Percentiles rank a stretch among this genome's conserved stretches.
Conservation (phyloP, 139 green algal genomes). For the Medakamo hakoo region DNA sequence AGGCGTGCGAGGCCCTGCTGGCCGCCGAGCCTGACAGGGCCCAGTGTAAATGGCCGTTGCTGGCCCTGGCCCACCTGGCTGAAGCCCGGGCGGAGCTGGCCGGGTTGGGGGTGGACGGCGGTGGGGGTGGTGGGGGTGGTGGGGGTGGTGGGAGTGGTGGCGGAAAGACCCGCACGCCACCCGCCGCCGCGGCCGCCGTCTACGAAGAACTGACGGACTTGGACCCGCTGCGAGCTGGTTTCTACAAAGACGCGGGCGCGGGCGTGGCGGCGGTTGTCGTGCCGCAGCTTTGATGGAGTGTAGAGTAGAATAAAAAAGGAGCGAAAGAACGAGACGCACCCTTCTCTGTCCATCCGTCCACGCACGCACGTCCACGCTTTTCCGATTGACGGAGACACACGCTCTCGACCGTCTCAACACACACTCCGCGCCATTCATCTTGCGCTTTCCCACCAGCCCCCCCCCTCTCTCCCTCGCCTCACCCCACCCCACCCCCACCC, state of each 20-base stretch:
- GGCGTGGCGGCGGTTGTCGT: neutral
- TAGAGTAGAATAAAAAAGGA: no score
- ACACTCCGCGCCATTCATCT: neutral
- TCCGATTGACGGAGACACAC: no score
- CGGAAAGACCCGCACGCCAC: neutral
- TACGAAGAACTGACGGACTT: neutral
- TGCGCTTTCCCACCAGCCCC: no score
- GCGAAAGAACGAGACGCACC: neutral
- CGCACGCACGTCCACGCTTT: neutral
- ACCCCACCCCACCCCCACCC: no score
- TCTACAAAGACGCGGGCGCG: neutral
- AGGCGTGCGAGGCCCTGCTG: conserved; percentile 19
- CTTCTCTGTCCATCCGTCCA: neutral
- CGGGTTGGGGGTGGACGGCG: neutral
- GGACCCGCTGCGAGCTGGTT: neutral
- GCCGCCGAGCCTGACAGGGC: conserved; percentile 15
- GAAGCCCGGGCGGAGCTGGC: conserved; percentile 16
- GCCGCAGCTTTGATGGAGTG: no score
- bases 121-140: neutral
- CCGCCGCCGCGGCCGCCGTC: neutral
- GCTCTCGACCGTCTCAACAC: no score
- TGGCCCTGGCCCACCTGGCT: conserved; percentile 50
- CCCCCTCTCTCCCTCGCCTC: no score
- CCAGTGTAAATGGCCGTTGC: conserved; percentile 61
- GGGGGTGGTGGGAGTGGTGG: no score